Conservation (phyloP, 2,329 filamentous ascomycete species). For the Rutstroemia sp. region DNA sequence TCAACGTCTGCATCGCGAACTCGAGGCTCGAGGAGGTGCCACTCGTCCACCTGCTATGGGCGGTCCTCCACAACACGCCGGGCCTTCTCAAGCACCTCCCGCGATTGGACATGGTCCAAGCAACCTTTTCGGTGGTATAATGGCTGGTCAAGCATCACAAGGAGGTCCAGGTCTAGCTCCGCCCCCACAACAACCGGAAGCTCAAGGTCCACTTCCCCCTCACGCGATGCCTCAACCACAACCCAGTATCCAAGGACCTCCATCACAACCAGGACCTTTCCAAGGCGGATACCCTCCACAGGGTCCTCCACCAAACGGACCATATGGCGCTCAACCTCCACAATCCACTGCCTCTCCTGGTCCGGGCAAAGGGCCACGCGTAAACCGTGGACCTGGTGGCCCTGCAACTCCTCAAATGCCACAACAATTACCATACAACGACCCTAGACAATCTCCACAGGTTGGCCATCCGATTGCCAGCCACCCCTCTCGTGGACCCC, state of each 20-base stretch:
- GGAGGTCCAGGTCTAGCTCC: constrained; percentile 79
- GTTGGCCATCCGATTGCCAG: constrained; percentile 77
- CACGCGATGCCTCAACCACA: constrained; percentile 56
- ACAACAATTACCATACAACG: constrained; percentile 78
- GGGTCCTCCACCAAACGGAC: constrained; percentile 49
- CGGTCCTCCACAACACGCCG: constrained; percentile 68
- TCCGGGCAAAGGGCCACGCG: constrained; percentile 59
- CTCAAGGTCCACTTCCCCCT: constrained; percentile 7
- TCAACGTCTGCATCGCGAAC: constrained; percentile 74
- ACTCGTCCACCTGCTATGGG: constrained; percentile 61
- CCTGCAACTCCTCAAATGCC: constrained; percentile 91
- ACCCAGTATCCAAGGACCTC: constrained; percentile 40
- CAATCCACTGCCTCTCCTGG: constrained; percentile 83
- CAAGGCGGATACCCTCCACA: constrained; percentile 46
- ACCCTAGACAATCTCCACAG: constrained; percentile 75
- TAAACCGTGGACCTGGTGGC: constrained; percentile 58
- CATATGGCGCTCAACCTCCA: constrained; percentile 73
- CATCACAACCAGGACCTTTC: constrained; percentile 59
- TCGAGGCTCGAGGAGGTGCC: constrained; percentile 63
- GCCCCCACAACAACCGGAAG: constrained; percentile 44
- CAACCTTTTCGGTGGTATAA: constrained; percentile 91
- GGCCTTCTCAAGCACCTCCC: constrained; percentile 74
- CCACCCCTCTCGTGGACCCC: constrained; percentile 35
- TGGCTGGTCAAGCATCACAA: constrained; percentile 79
- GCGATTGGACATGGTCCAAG: constrained; percentile 80